Evolutionary conservation across 2,329 filamentous ascomycete genomes (phyloP), one percentile per base, ranked within the genome.

Genomic region (Podosphaera leucotricha): DNA sequence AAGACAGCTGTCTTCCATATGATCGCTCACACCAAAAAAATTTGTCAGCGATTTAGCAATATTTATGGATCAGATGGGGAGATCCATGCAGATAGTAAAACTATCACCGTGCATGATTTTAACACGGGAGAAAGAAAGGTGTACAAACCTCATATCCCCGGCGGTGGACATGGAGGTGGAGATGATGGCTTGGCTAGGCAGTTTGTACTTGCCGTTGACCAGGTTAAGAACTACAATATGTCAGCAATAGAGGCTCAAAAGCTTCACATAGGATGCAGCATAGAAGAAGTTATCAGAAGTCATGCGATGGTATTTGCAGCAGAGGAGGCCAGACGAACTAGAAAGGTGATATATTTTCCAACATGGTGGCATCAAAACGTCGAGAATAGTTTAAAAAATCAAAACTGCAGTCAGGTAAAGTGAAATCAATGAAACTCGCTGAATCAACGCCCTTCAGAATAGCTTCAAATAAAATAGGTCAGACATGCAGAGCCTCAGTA

Each of bases 271-370:
- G 85, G 84, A 0, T 92, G 83, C 60, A 80, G 78, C 11, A 62
- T 93, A 6, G 83, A 93, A 46, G 90, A 95, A 56, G 74, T 80
- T 1, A 69, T 95, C n/a, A 69, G 80, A 41, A 92, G 84, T 55
- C 90, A 95, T 62, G 86, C 81, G 1, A 72, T 90, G 61, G 87
- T 94, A 0, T 98, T 94, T 64, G 86, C 84, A 20, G 90, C 87
- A 0, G 90, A 95, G 61, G 80, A 92, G 54, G 84, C 87, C 4
- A 71, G 87, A 54, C 66, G 64, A 42, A 67, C 69, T 43, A 73
- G 70, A 55, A 75, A 70, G 56, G 76, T 90, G 6, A 62, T 95
- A 3, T 68, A 79, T 51, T 94, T 82, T 76, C 62, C 63, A 38
- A 60, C 68, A 40, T 93, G 84, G 82, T 93, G 84, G 84, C 60